Evolutionary conservation across 805 yeast species (phyloP), one percentile per base, ranked within the genome.

Genomic region (Candida argentea): DNA sequence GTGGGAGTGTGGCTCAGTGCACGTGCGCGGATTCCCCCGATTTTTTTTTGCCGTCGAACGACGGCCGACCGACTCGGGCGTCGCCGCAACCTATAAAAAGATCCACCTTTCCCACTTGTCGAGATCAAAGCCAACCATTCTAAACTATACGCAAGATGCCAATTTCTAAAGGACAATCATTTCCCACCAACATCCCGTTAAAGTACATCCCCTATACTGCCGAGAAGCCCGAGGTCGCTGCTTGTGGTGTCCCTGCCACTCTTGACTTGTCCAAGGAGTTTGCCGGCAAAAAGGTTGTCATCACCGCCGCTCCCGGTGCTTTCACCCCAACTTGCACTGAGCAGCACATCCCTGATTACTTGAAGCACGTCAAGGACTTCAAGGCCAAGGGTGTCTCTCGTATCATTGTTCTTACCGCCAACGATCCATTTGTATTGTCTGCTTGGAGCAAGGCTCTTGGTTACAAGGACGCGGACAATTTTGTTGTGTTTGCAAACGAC

Each of bases 301-400:
- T 82, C 42, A 83, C 84, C 18, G 67, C 80, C 34, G 86, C 82
- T 19, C 91, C 93, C 36, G 93, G 87, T 37, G 91, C 94, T 7
- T 83, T 81, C 65, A 81, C 94, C 16, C 93, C 89, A 32, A 73
- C 89, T 5, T 81, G 91, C 55, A 66, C 81, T 27, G 71, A 67
- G 28, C 63, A 70, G 42, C 91, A 80, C 54, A 67, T 80, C 35
- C 89, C 89, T 32, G 82, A 76, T 14, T 78, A 58, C 59, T 50
- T 78, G 33, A 46, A 57, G 33, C 58, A 71, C 37, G 50, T 67
- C 30, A 50, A 48, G 5, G 67, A 70, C 30, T 67, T 82, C 46
- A 53, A 64, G 43, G 53, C 60, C 31, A 76, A 75, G 55, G 73
- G 77, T 21, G 76, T 76, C 25, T 82, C 77, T 46, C 64, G 64